Evolutionary conservation across 2,329 filamentous ascomycete genomes (phyloP).

Genomic region (Nemania diffusa): DNA sequence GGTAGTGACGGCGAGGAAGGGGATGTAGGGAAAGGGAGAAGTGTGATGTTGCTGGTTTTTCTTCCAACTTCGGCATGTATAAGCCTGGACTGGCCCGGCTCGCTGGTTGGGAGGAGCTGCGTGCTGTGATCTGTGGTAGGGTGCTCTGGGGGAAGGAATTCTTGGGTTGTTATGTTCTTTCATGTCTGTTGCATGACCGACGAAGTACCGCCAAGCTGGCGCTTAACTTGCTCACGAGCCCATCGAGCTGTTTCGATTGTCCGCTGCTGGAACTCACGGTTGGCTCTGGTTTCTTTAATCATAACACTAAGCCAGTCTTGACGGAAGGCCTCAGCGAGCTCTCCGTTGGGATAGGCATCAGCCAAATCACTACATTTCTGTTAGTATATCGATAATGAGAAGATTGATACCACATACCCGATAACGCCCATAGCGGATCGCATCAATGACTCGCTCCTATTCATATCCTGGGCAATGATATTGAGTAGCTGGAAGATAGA

Average conservation of each 20-base stretch:
- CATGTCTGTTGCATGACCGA: constrained; percentile 65
- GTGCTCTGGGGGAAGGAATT: constrained; percentile 35
- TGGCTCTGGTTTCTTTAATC: constrained; percentile 91
- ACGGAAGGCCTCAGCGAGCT: constrained; percentile 85
- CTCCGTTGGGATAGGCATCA: constrained; percentile 90
- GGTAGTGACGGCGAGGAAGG: constrained; percentile 25
- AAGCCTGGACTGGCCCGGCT: constrained; percentile 41
- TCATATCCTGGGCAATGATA: constrained; percentile 81
- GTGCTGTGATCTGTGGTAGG: constrained; percentile 41
- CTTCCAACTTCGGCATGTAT: constrained; percentile 45
- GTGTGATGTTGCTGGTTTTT: constrained; percentile 43
- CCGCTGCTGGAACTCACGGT: constrained; percentile 84
- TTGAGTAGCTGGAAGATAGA: constrained; percentile 89
- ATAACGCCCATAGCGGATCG: constrained; percentile 97
- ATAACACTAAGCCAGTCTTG: constrained; percentile 89
- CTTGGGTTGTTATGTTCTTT: constrained; percentile 38
- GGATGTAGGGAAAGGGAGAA: constrained; percentile 29
- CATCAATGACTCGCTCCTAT: constrained; percentile 91
- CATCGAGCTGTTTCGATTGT: constrained; percentile 96
- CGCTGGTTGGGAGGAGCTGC: constrained; percentile 45
- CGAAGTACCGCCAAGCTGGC: constrained; percentile 72
- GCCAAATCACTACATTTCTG: constrained; percentile 80
- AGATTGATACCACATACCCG: constrained; percentile 69
- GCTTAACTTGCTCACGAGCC: constrained; percentile 97
- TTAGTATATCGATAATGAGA: constrained; percentile 10